Base-by-base conservation (phyloP, 2,329 filamentous ascomycete genomes). In the Botrytis fabae region DNA sequence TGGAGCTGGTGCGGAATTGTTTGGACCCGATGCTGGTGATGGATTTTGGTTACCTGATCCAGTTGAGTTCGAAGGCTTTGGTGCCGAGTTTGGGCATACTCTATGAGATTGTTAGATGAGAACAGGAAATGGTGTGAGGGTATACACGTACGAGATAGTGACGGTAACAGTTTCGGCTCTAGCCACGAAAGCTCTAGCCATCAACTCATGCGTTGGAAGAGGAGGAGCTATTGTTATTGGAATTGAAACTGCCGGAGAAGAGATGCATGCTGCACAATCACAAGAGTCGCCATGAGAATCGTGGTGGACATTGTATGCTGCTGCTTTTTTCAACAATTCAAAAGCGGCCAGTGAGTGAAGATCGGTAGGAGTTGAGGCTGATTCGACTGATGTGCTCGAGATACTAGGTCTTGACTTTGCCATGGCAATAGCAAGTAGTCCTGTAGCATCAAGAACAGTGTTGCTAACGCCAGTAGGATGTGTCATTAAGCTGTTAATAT, bases 381-480 rank as follows among this genome's bases (percentile, higher is more conserved):
- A 44, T 14, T n/a, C 16, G 25, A 51, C 46, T 28, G 46, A 38
- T 35, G 48, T 57, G 22, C n/a, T 71, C 20, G 70, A 20, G 22
- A 57, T 20, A 57, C 70, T 66, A 42, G 70, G 28, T 28, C 42
- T 66, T 32, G 60, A 54, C 35, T 71, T 66, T n/a, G 46, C 70
- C 70, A 71, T 66, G 28, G 70, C 70, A 64, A 71, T 71, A 20
- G 70, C 70, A 57, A 71, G 70, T 54, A 71, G 25, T 20, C 70
- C 70, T n/a, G 46, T 57, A 35, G 70, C 61, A 71, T 71, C 70
- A 57, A 61, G 70, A 44, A 38, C 60, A 42, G 61, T 54, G 22
- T 71, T 71, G 20, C 70, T 42, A 54, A 54, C 20, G 10, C 44
- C 46, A 44, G 70, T 66, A 57, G 70, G 61, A 59, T 66, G 70